Evolutionary conservation across 331 rosid species (phyloP), one percentile per base, ranked within the genome.

Genomic region (Prunus yedoensis): DNA sequence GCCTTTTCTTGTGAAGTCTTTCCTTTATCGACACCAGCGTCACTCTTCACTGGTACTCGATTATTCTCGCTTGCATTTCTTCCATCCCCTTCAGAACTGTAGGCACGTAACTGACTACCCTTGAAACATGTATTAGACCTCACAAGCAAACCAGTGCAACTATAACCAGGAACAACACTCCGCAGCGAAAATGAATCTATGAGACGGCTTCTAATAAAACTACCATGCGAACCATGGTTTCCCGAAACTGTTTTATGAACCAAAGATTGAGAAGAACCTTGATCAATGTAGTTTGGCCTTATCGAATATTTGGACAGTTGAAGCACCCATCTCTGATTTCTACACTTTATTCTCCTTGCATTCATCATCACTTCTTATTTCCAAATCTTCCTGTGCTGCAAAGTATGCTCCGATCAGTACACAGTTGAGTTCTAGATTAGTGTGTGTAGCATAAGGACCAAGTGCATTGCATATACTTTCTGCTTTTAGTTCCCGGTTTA

Each of bases 81-180:
- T 79, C 93, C 97, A 74, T 94, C 94, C 9, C 99, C 88, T 79
- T 88, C 89, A 27, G 99, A 92, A 78, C 99, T 94, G 80, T 80
- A 94, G 50, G 73, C 23, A 28, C 82, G 88, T 47, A 87, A 65
- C 83, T 80, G 93, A 65, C 78, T 79, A 80, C 82, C 58, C 64
- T n/a, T 83, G 41, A 77, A 84, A 79, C 73, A 77, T 38, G 83
- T 62, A 69, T 61, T 73, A 25, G 71, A 73, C 72, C 81, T 79
- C 73, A 28, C 75, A 47, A 67, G 78, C 68, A 81, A 79, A 79
- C 71, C 78, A 65, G 74, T 50, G 75, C 63, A 80, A 77, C 77
- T 71, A 79, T 58, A 70, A 51, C 83, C 77, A 70, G 83, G 73
- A 51, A 71, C 77, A 82, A 70, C 77, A 70, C 76, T 61, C 56